These are phyloP conservation scores for Pouteria glomerata DNA, from an alignment of 148 eudicot species.

Conservation along the genomic window DNA sequence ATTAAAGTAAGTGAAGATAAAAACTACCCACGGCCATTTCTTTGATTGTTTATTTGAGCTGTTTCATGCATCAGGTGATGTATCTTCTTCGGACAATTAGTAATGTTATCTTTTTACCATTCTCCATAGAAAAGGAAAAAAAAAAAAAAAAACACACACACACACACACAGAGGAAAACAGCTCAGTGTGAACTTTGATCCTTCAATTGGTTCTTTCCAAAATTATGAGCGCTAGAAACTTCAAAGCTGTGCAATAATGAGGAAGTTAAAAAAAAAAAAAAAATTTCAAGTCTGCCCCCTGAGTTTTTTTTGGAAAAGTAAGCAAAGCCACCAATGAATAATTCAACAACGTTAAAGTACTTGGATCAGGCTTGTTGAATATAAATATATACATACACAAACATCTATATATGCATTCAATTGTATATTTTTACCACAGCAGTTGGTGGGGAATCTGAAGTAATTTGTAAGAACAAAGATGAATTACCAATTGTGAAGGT, in stretches of 20 bases:
- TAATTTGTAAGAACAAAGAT: constrained; percentile 1
- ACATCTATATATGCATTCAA: neutral
- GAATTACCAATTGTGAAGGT: constrained; percentile 93
- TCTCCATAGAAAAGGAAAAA: too few species aligned
- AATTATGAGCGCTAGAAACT: too few species aligned
- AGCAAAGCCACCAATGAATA: too few species aligned
- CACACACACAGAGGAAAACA: too few species aligned
- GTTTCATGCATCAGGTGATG: neutral
- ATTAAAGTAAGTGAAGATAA: neutral
- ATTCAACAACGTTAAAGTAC: too few species aligned
- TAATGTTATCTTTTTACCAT: neutral
- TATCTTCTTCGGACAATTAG: neutral
- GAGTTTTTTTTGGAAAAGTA: too few species aligned
- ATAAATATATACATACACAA: neutral
- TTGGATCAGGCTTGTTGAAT: neutral
- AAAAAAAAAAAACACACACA: too few species aligned
- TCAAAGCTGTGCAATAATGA: too few species aligned
- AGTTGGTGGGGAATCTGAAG: neutral
- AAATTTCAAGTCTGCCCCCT: too few species aligned
- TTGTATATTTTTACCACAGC: neutral
- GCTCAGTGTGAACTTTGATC: too few species aligned
- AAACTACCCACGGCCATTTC: neutral
- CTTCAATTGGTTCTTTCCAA: neutral
- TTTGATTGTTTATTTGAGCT: neutral
- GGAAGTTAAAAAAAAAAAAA: too few species aligned